phyloP scores from a whole-genome alignment of 495 filamentous ascomycete species.

The Aspergillus steynii region DNA sequence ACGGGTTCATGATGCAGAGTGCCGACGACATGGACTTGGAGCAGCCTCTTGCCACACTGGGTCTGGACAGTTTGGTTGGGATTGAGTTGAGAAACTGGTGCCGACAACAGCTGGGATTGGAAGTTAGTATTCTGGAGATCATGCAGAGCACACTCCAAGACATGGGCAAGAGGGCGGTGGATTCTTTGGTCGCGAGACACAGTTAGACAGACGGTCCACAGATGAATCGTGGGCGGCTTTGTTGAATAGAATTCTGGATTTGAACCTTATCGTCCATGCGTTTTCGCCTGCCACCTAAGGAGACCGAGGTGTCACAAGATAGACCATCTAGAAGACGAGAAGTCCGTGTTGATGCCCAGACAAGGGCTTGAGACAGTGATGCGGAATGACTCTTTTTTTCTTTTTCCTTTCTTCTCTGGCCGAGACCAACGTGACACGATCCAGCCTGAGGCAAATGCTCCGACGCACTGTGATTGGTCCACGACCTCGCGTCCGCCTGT shows the following conservation, averaged over 20 bases:
- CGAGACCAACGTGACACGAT: not conserved
- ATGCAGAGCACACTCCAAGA: constrained; percentile 2
- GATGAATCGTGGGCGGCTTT: not conserved
- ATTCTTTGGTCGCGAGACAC: not conserved
- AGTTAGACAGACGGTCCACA: not conserved
- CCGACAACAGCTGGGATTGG: constrained; percentile 6
- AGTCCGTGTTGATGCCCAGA: not conserved
- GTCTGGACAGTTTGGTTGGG: constrained; percentile 4
- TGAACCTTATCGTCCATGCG: not conserved
- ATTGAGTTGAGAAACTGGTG: constrained; percentile 8
- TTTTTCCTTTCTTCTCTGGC: not conserved
- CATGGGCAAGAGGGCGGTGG: not conserved
- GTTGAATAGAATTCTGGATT: not conserved
- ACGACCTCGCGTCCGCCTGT: not conserved
- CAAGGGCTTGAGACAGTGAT: no score
- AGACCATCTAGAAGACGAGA: not conserved
- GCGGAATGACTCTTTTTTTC: no score
- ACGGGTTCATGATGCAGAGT: constrained; percentile 1
- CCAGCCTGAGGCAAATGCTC: not conserved
- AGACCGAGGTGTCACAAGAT: not conserved
- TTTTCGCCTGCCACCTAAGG: not conserved
- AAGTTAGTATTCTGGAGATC: constrained; percentile 1
- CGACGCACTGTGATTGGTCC: not conserved
- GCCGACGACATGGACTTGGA: not conserved
- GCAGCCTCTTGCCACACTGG: not conserved